Evolutionary conservation across 179 eudicot species (phyloP), one percentile per base, ranked within the genome.

Genomic region (Beta corolliflora): DNA sequence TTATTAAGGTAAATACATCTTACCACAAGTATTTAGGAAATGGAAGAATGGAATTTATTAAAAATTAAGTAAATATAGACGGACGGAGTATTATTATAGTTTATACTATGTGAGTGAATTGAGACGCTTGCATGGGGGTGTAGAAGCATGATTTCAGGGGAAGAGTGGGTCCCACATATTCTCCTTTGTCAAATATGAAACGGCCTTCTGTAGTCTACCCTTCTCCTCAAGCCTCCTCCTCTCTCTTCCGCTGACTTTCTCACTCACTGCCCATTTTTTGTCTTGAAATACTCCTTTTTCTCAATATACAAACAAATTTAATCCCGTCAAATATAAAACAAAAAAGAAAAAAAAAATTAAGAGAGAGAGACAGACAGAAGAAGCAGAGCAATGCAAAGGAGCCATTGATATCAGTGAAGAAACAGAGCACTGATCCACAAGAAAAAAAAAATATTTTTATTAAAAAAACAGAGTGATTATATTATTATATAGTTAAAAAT

Each of bases 341-440:
- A n/a, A n/a, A n/a, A n/a, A n/a, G n/a, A n/a, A n/a, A 60, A 76
- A 11, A 19, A 19, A 1, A 53, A 25, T 45, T 25, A n/a, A n/a
- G n/a, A n/a, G 23, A 63, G 59, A 71, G 55, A 44, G 23, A n/a
- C 31, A 31, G 44, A 29, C 18, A 15, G 11, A 54, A 52, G 18
- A 56, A 67, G 10, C 68, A 59, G 15, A 48, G 61, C 29, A 60
- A 44, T 55, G 48, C 44, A 74, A 50, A 14, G 68, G 71, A 80
- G 77, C 80, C 83, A 76, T 83, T 61, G 83, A 76, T 71, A 76
- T 5, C n/a, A 61, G 86, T 84, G 81, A 45, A 77, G 46, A 48
- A 77, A 46, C 84, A 81, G 59, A 84, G 84, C 84, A 81, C 84
- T 84, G 71, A 84, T 84, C 87, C 84, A 81, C 71, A 75, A 68